phyloP scores from a whole-genome alignment of 2,329 filamentous ascomycete species.

The Colletotrichum aenigma region DNA sequence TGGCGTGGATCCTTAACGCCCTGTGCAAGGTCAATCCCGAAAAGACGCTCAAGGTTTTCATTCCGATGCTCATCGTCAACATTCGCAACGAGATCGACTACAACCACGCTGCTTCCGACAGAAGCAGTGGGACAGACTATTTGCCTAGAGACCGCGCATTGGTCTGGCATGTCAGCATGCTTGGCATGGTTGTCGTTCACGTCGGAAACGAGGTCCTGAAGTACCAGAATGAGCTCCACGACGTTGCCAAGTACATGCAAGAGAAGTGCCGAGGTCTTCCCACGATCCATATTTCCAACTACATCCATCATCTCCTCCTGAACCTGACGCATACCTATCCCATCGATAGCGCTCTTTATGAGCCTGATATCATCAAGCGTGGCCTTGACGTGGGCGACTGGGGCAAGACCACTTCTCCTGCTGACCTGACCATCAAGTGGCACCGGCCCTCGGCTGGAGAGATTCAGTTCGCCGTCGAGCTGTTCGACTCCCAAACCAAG shows the following conservation, averaged over 20 bases:
- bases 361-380: conserved; percentile 72
- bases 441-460: conserved; percentile 83
- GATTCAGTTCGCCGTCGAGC: conserved; percentile 84
- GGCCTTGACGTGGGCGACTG: conserved; percentile 82
- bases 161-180: conserved; percentile 96
- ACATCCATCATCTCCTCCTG: conserved; percentile 92
- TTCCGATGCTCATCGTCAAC: conserved; percentile 87
- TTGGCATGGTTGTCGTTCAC: conserved; percentile 98
- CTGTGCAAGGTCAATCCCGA: conserved; percentile 95
- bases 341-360: conserved; percentile 86
- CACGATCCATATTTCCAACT: conserved; percentile 96
- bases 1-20: conserved; percentile 98
- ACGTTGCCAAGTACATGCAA: conserved; percentile 95
- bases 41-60: conserved; percentile 87
- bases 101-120: conserved; percentile 92
- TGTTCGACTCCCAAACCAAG: conserved; percentile 85
- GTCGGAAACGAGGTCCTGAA: conserved; percentile 88
- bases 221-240: conserved; percentile 87
- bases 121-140: conserved; percentile 92
- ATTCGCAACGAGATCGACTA: conserved; percentile 97
- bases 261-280: conserved; percentile 91
- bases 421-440: conserved; percentile 86
- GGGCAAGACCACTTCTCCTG: conserved; percentile 77
- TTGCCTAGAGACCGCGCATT: conserved; percentile 89
- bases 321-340: conserved; percentile 96